phyloP scores from a whole-genome alignment of 176 grass and related monocot species.

The Carex myosuroides region DNA sequence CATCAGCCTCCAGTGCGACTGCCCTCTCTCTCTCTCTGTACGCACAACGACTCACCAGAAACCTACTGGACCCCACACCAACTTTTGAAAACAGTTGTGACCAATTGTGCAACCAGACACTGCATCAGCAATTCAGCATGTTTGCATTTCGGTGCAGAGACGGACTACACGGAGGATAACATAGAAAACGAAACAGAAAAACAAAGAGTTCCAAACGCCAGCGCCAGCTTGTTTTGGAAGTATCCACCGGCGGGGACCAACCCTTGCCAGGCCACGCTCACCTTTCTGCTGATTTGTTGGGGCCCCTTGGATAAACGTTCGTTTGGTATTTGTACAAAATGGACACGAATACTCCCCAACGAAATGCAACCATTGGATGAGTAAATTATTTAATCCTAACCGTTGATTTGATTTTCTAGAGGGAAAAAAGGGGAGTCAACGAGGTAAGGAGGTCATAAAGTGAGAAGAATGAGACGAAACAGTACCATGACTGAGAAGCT shows the following conservation, averaged over 20 bases:
- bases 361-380: not conserved
- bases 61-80: not conserved
- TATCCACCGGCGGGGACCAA: slow-evolving; percentile 13
- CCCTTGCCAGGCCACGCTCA: not conserved
- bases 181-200: not conserved
- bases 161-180: not conserved
- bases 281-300: not conserved
- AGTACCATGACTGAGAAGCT: slow-evolving; percentile 11
- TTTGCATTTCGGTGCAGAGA: not conserved
- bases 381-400: not conserved
- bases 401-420: not conserved
- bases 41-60: not conserved
- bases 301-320: not conserved
- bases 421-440: not conserved
- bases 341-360: not conserved
- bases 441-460: not conserved
- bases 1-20: not conserved
- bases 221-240: slow-evolving; percentile 16
- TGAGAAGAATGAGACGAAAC: not conserved
- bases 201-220: not conserved
- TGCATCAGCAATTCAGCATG: not conserved
- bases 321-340: not conserved
- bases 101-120: not conserved
- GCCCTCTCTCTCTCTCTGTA: not conserved
- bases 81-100: not conserved